phyloP scores from a whole-genome alignment of 2,329 filamentous ascomycete genomes.

The Trichoderma simmonsii region DNA sequence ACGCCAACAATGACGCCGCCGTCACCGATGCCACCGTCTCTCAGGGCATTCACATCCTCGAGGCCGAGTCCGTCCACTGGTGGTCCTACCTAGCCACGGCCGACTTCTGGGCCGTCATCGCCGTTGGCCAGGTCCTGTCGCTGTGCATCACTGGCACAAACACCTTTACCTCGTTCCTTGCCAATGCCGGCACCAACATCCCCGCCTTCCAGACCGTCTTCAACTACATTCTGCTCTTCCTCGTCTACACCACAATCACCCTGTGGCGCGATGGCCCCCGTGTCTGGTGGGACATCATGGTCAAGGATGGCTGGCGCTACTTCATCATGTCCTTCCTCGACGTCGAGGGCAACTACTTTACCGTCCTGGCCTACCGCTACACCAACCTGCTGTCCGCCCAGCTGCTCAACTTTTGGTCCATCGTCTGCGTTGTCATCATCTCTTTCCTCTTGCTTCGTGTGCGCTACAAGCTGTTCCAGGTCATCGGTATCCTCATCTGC shows the following conservation, averaged over 20 bases:
- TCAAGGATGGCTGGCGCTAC: slow-evolving; percentile 85
- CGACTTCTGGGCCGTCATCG: slow-evolving; percentile 83
- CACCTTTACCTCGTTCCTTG: slow-evolving; percentile 80
- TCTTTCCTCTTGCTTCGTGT: slow-evolving; percentile 82
- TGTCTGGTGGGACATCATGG: slow-evolving; percentile 62
- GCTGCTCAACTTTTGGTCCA: slow-evolving; percentile 98
- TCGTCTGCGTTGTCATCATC: slow-evolving; percentile 83
- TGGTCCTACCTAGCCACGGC: slow-evolving; percentile 75
- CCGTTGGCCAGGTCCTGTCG: slow-evolving; percentile 78
- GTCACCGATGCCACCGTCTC: slow-evolving; percentile 39
- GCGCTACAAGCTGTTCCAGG: slow-evolving; percentile 84
- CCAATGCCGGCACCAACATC: slow-evolving; percentile 65
- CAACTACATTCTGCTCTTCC: slow-evolving; percentile 81
- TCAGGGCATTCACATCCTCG: slow-evolving; percentile 53
- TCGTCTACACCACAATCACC: slow-evolving; percentile 78
- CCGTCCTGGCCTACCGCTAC: slow-evolving; percentile 87
- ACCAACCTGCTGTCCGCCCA: slow-evolving; percentile 91
- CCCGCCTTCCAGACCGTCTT: slow-evolving; percentile 95
- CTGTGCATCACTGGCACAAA: slow-evolving; percentile 91
- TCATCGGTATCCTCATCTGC: slow-evolving; percentile 82
- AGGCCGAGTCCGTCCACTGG: slow-evolving; percentile 54
- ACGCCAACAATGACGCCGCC: slow-evolving; percentile 18
- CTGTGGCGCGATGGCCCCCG: slow-evolving; percentile 75
- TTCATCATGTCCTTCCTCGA: slow-evolving; percentile 90
- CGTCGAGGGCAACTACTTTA: slow-evolving; percentile 97